Base-by-base conservation (phyloP, 2,329 filamentous ascomycete genomes). In the Aspergillus glaucus region DNA sequence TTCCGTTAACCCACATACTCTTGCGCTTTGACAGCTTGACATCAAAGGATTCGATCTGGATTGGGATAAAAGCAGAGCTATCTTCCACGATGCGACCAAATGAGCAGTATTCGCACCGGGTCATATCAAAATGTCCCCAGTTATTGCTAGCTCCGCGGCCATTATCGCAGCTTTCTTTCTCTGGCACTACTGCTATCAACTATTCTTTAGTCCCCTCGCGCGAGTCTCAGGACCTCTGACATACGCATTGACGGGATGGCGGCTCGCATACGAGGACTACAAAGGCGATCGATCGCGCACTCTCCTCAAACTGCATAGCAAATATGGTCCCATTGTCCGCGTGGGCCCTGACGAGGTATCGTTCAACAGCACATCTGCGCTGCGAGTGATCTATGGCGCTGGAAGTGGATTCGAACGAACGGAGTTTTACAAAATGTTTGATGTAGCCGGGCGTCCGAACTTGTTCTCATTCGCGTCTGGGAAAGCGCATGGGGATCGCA, bases 401-500 rank as follows among this genome's bases (percentile, higher is more conserved):
- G 78, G 79, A 1, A 75, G 69, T 42, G 70, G 70, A 0, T 80
- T 75, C 48, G 76, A 74, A 37, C 62, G 76, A 36, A 77, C 77
- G 0, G 43, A 45, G 1, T 81, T 80, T 55, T 81, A 81, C 48
- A 69, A 72, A 41, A 79, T 80, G 74, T 80, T 81, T 50, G 76
- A 79, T 52, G 75, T 71, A 0, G 79, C 78, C 44, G 76, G 75
- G 0, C 65, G 66, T 8, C 72, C 71, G 57, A 79, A 80, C 46
- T 55, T 81, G 2, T 80, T 81, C 56, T 77, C 75, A 0, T 79
- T 80, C 50, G 62, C 64, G 6, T 63, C 67, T 0, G 63, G 65
- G 0, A 68, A 67, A 26, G 64, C 69, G 2, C 77, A 81, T 57
- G 68, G 66, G 0, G 69, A 75, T 1, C 62, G 78, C 15, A 81